Evolutionary conservation across 192 early-diverging fungal genomes (phyloP).

Genomic region (Cladochytrium replicatum): DNA sequence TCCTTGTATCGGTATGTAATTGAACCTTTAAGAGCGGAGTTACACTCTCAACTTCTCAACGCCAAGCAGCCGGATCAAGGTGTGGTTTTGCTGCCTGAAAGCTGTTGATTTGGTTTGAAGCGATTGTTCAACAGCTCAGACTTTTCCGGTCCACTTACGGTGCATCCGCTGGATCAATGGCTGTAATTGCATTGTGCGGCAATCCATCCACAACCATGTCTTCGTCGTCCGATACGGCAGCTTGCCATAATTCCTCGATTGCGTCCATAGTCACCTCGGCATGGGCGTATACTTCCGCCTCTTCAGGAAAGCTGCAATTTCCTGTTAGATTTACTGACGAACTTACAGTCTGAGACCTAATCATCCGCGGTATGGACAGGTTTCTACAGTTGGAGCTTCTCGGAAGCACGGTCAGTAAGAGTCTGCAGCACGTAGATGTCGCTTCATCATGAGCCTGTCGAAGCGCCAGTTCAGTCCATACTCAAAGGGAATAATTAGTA

Average conservation of each 20-base stretch:
- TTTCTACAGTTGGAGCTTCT: slow-evolving; percentile 22
- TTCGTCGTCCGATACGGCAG: slow-evolving; percentile 40
- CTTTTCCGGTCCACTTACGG: neutral
- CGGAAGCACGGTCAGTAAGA: slow-evolving; percentile 34
- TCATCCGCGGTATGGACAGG: slow-evolving; percentile 45
- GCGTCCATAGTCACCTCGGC: slow-evolving; percentile 50
- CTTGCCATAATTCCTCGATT: slow-evolving; percentile 35
- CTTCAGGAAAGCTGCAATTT: slow-evolving; percentile 42
- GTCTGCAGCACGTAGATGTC: slow-evolving; percentile 29
- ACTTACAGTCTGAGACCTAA: slow-evolving; percentile 22
- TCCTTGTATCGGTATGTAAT: slow-evolving; percentile 50
- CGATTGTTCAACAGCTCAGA: too few relatives aligned
- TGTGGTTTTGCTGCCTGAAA: too few relatives aligned
- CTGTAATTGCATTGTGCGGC: too few relatives aligned
- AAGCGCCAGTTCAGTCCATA: slow-evolving; percentile 38
- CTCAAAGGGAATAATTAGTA: slow-evolving; percentile 33
- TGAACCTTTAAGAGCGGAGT: slow-evolving; percentile 40
- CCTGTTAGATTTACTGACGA: too few relatives aligned
- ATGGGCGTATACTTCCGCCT: slow-evolving; percentile 51
- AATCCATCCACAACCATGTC: slow-evolving; percentile 27
- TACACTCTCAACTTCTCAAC: slow-evolving; percentile 48
- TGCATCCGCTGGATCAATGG: neutral
- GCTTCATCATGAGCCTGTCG: slow-evolving; percentile 50
- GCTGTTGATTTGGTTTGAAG: too few relatives aligned
- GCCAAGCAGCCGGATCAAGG: slow-evolving; percentile 41